These are phyloP conservation scores for Talaromyces thailandensis DNA, from an alignment of 495 filamentous ascomycete species.

Conservation along the genomic window DNA sequence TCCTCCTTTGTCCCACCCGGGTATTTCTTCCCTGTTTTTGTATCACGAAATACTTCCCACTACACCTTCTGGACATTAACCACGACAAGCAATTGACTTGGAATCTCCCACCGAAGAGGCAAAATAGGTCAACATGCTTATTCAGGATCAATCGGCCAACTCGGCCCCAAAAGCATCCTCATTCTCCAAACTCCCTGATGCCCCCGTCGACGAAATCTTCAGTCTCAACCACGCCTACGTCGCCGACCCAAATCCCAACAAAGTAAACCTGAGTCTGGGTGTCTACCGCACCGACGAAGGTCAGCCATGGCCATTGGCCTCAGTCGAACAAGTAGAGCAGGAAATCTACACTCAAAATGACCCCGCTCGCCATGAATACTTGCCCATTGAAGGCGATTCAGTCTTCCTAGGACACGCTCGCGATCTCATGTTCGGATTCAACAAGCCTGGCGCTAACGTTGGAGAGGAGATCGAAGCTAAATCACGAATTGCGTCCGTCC, in stretches of 20 bases:
- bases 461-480: slow-evolving; percentile 16
- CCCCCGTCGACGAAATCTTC: slow-evolving; percentile 34
- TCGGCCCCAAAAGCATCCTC: slow-evolving; percentile 3
- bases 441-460: slow-evolving; percentile 14
- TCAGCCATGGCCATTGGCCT: slow-evolving; percentile 43
- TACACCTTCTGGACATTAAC: background rate
- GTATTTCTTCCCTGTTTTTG: background rate
- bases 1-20: background rate
- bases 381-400: slow-evolving; percentile 37
- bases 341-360: slow-evolving; percentile 27
- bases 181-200: slow-evolving; percentile 13
- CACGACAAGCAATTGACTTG: background rate
- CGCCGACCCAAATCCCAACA: slow-evolving; percentile 32
- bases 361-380: slow-evolving; percentile 38
- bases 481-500: slow-evolving; percentile 36
- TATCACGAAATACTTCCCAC: background rate
- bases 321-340: slow-evolving; percentile 36
- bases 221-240: slow-evolving; percentile 33
- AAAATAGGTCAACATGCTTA: slow-evolving; percentile 10
- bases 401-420: slow-evolving; percentile 33
- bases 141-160: slow-evolving; percentile 3
- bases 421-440: slow-evolving; percentile 40
- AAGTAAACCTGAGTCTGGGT: slow-evolving; percentile 40
- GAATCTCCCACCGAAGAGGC: background rate
- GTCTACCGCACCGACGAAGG: slow-evolving; percentile 45